Evolutionary conservation across 2,329 filamentous ascomycete species (phyloP).

Genomic region (Ophioceras dolichostomum): DNA sequence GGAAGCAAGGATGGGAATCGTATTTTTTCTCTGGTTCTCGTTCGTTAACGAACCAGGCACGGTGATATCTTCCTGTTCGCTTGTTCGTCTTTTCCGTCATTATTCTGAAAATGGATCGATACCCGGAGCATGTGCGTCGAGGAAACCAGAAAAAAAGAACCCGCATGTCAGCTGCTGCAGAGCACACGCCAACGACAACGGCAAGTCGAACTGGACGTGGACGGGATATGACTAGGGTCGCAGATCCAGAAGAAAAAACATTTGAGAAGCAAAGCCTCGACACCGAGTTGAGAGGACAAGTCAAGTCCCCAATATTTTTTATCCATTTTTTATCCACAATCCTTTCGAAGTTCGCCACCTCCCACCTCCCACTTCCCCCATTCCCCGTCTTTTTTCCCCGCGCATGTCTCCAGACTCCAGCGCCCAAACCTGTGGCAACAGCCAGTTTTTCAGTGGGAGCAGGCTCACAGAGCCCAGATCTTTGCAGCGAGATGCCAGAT

Average conservation of each 20-base stretch:
- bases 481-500: no score
- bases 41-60: background rate
- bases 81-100: no score
- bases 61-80: background rate
- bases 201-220: background rate
- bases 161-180: background rate
- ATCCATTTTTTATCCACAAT: background rate
- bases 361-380: background rate
- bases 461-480: no score
- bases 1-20: background rate
- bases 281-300: background rate
- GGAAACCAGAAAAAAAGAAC: no score
- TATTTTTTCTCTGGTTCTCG: background rate
- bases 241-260: no score
- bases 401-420: no score
- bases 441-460: no score
- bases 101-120: background rate
- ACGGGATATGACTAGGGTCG: no score
- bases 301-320: background rate
- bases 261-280: background rate
- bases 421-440: no score
- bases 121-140: background rate
- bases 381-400: background rate
- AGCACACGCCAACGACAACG: background rate
- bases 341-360: background rate